Base-by-base conservation (phyloP, 257 asterid species). In the Primulina eburnea region DNA sequence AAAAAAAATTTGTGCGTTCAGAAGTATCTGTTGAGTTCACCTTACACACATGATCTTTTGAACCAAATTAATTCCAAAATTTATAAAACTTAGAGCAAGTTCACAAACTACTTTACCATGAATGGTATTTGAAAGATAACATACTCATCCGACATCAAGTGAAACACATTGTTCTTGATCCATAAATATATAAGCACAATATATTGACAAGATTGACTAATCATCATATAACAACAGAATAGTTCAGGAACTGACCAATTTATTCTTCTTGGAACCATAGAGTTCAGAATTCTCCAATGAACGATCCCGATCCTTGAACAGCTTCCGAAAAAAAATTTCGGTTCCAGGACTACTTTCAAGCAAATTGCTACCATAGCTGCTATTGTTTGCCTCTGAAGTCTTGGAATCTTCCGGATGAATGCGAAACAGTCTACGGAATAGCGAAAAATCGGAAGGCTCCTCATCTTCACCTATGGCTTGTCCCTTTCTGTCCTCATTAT, bases 271-370 rank as follows among this genome's bases (percentile, higher is more conserved):
- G 63, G 90, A 85, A 61, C 90, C 85, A 81, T 89, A 86, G 70
- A 92, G 95, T 83, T 92, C 96, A n/a, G 96, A 92, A 74, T 92
- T 96, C 78, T 92, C 96, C 65, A 89, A 79, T 37, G 96, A 92
- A 69, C 95, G 96, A 62, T 92, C 96, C 69, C 95, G 95, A 58
- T 92, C 97, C 82, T 86, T 87, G 77, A 92, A 92, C 80, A 92
- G 78, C 88, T 91, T 91, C 72, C 92, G 92, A 29, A 91, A 89
- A 70, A 91, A 89, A 67, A 69, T 89, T 73, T 91, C 97, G 60
- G 97, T 91, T 71, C 97, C 96, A 71, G 97, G 96, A 74, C 96
- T 89, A 82, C 92, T 86, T 82, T 87, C 96, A 64, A 82, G 89
- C 67, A 80, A 79, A 78, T 77, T 85, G 61, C 75, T 75, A 76